Base-by-base conservation (phyloP, 2,329 filamentous ascomycete species). In the Scedosporium dehoogii region DNA sequence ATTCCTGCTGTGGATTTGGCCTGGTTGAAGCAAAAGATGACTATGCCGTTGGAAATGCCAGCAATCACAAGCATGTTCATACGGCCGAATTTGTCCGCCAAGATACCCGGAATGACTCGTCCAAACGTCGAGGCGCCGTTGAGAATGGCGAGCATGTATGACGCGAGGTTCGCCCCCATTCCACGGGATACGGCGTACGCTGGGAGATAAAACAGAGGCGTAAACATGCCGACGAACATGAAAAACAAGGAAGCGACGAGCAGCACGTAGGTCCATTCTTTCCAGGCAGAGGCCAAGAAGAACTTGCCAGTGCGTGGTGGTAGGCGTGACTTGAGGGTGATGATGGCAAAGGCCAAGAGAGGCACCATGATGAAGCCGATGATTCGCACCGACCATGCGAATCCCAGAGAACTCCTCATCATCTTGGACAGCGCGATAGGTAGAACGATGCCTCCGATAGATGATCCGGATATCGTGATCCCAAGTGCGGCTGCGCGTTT, bases 391-490 rank as follows among this genome's bases (percentile, higher is more conserved):
- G 78, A 75, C 79, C 79, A 81, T 2, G 73, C 73, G 66, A 79
- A 80, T 0, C 77, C 78, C 38, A 78, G 70, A 27, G 74, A 69
- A 27, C 76, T 75, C 41, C 82, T 79, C 64, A 88, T 75, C 65
- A 83, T 76, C 64, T 78, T 77, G 64, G 84, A 73, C 62, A 76
- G 79, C 63, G 89, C 78, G 65, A 89, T 85, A 58, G 88, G 73
- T 62, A 90, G 84, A 12, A 83, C 75, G 57, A 79, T 73, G 18
- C 83, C 83, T 2, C 83, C 83, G 6, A 85, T 66, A 4, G 79
- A 81, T 0, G 79, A 81, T 5, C 83, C 83, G 2, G 79, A 76
- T 2, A 80, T 78, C 66, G 79, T 75, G 65, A 85, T 73, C 6
- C 82, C 83, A 7, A 82, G 76, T 6, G 82, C 83, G 33, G 79